Conservation (phyloP, 164 flowering plant species). For the Aristolochia contorta region DNA sequence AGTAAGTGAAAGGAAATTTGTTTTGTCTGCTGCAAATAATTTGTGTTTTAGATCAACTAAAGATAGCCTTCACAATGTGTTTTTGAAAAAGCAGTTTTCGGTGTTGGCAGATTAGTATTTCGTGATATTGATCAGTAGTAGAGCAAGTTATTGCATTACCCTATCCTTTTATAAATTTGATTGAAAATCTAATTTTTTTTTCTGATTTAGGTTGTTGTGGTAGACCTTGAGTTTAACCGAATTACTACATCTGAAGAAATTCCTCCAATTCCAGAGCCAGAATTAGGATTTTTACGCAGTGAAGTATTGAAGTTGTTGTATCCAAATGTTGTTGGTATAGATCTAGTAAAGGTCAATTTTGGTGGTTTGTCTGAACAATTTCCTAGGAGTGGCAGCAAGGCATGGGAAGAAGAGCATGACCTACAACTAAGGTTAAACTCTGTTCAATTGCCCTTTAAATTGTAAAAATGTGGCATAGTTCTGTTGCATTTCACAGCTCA, state of each 20-base stretch:
- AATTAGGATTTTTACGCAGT: conserved; percentile 52
- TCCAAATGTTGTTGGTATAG: conserved; percentile 86
- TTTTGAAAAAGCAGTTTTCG: too few species aligned
- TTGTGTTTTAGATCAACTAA: too few species aligned
- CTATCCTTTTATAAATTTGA: not conserved
- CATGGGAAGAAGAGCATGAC: conserved; percentile 90
- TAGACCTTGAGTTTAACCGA: conserved; percentile 81
- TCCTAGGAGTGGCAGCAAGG: conserved; percentile 40
- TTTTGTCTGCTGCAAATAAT: too few species aligned
- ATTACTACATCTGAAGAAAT: conserved; percentile 92
- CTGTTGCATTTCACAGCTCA: too few species aligned
- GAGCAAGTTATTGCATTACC: not conserved
- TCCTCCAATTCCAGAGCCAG: conserved; percentile 95
- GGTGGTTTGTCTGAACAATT: conserved; percentile 35
- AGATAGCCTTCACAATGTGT: too few species aligned
- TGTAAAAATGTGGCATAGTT: too few species aligned
- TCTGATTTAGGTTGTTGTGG: conserved; percentile 75
- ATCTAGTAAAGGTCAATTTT: conserved; percentile 45
- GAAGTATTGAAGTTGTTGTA: conserved; percentile 64
- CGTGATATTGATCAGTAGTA: too few species aligned
- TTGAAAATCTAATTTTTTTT: not conserved
- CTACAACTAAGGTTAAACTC: conserved; percentile 67
- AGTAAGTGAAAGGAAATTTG: too few species aligned
- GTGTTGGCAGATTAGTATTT: too few species aligned
- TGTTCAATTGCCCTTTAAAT: too few species aligned